These are phyloP conservation scores for Colletotrichum sp. DNA, from an alignment of 2,329 filamentous ascomycete species.

Conservation along the genomic window DNA sequence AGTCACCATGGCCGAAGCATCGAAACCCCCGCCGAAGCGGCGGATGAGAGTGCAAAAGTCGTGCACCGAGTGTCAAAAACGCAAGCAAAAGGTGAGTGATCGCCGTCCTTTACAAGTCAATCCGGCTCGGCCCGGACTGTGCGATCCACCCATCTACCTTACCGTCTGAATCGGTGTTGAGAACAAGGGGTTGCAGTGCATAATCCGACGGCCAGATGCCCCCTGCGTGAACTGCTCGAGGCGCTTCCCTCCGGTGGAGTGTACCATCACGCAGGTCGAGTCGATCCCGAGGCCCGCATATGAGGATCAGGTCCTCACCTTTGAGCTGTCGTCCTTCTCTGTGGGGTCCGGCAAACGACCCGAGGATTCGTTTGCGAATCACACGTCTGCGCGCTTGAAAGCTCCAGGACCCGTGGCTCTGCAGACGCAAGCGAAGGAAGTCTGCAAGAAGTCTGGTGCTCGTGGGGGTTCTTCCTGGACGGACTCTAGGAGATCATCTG, in stretches of 20 bases:
- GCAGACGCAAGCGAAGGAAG: neutral
- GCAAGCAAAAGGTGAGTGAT: conserved; percentile 23
- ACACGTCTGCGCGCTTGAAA: neutral
- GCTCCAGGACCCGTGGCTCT: neutral
- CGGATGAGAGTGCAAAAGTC: conserved; percentile 21
- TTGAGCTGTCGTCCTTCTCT: conserved; percentile 5
- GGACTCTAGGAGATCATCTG: neutral
- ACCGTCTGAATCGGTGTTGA: neutral
- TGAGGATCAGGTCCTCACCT: conserved; percentile 15
- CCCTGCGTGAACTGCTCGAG: conserved; percentile 23
- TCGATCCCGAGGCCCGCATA: neutral
- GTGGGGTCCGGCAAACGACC: neutral
- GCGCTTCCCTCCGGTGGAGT: conserved; percentile 22
- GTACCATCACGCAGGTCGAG: conserved; percentile 8
- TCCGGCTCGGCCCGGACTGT: neutral
- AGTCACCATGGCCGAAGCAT: conserved; percentile 6
- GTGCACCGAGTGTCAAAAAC: conserved; percentile 22
- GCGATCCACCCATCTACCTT: neutral
- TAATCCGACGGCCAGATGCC: conserved; percentile 5
- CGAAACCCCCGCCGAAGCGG: conserved; percentile 7
- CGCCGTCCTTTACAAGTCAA: neutral
- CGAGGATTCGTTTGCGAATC: neutral
- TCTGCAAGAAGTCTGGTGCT: neutral
- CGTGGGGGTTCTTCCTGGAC: neutral
- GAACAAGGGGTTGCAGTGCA: conserved; percentile 12